Evolutionary conservation across 257 asterid genomes (phyloP), one percentile per base, ranked within the genome.

Genomic region (Rehmannia glutinosa): DNA sequence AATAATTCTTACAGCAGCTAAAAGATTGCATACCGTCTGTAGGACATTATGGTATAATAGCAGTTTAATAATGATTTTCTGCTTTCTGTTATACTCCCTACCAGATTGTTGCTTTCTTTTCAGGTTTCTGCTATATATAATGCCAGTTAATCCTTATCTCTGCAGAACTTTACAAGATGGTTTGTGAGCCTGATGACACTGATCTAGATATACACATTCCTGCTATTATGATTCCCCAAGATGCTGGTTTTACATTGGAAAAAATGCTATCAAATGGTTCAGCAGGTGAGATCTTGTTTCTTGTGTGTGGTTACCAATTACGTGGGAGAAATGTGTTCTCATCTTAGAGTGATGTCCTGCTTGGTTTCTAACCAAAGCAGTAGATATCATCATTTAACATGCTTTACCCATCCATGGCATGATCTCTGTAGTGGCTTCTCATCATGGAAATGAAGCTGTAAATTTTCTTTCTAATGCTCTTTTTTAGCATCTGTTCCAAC

Each of bases 91-190:
- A n/a, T 62, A 21, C 32, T 59, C 27, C 4, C 47, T 55, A 1
- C 19, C 4, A n/a, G n/a, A n/a, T n/a, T 42, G 21, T 28, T 1
- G n/a, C 45, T 56, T 41, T 15, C 32, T 27, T 12, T n/a, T n/a
- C n/a, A n/a, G n/a, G 9, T 38, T 71, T 36, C 15, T 6, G 15
- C 21, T 62, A 43, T 33, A 28, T n/a, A 13, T 47, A 30, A 70
- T 61, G 55, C 62, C 41, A 15, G 4, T 66, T 16, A 46, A 68
- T 54, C 20, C 24, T 82, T 69, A 25, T 15, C 42, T 30, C 28
- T 79, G 72, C 89, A 92, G 98, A 90, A 80, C 98, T 92, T 27
- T 92, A 85, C 90, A 92, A 92, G 87, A 92, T 92, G 98, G 94
- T 89, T 56, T 92, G 98, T 77, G 96, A 89, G 72, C 85, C 92